Conservation (phyloP, 805 yeast genomes). For the Helenozyma baotianmanensis region DNA sequence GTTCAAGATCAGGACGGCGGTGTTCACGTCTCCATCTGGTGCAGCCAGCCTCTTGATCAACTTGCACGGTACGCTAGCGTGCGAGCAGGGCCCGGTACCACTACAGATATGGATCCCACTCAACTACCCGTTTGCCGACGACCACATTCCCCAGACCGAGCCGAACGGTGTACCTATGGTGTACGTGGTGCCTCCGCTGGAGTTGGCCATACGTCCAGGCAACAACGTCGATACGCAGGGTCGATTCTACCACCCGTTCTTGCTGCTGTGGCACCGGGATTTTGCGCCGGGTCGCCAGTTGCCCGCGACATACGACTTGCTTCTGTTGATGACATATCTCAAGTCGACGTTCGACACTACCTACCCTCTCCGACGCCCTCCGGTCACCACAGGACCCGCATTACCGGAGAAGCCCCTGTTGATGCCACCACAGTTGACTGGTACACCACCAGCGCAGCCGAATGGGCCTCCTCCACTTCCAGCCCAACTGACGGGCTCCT, state of each 20-base stretch:
- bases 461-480: slow-evolving; percentile 7
- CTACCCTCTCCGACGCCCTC: slow-evolving; percentile 30
- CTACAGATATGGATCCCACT: slow-evolving; percentile 75
- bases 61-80: slow-evolving; percentile 51
- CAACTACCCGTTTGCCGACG: slow-evolving; percentile 50
- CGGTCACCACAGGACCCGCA: slow-evolving; percentile 17
- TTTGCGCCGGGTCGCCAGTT: slow-evolving; percentile 4
- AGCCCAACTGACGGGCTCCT: too few relatives aligned
- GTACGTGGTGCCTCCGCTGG: slow-evolving; percentile 54
- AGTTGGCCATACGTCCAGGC: slow-evolving; percentile 49
- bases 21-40: slow-evolving; percentile 51
- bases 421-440: neutral
- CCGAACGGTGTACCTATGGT: slow-evolving; percentile 53
- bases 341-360: slow-evolving; percentile 33
- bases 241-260: slow-evolving; percentile 60
- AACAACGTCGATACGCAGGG: slow-evolving; percentile 71
- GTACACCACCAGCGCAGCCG: too few relatives aligned
- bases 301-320: slow-evolving; percentile 21
- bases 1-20: slow-evolving; percentile 65
- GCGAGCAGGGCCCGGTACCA: slow-evolving; percentile 34
- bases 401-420: slow-evolving; percentile 19
- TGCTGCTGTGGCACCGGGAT: slow-evolving; percentile 51
- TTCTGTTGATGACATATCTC: slow-evolving; percentile 27
- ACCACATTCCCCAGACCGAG: slow-evolving; percentile 6
- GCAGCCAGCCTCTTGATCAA: slow-evolving; percentile 54